Conservation (phyloP, 1,139 yeast genomes). For the Candida pseudoviswanathii region DNA sequence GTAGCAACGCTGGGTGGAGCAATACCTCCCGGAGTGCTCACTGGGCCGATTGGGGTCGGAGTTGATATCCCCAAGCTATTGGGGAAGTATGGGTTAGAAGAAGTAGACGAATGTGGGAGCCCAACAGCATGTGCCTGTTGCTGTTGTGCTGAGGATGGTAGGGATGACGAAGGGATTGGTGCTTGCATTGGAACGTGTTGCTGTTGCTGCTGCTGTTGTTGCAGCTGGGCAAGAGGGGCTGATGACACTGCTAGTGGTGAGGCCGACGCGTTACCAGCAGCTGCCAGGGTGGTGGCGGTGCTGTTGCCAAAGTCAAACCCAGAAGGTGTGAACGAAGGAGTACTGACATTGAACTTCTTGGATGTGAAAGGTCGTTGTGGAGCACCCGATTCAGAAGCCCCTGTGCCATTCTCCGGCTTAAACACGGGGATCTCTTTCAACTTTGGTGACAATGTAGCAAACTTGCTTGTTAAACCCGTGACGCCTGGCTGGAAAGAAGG, state of each 20-base stretch:
- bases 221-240: conserved; percentile 1
- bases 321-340: conserved; percentile 38
- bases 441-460: conserved; percentile 54
- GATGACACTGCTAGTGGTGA: conserved; percentile 5
- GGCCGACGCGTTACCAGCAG: conserved; percentile 1
- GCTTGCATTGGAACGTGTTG: conserved; percentile 2
- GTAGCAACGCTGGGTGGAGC: conserved; percentile 1
- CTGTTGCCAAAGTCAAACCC: conserved; percentile 13
- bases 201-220: conserved; percentile 5
- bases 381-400: conserved; percentile 8
- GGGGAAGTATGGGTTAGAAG: conserved; percentile 4
- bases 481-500: conserved; percentile 65
- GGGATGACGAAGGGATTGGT: conserved; percentile 1
- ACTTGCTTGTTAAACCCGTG: conserved; percentile 37
- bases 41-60: conserved; percentile 1
- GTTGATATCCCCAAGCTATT: not conserved
- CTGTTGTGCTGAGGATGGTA: conserved; percentile 2
- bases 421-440: conserved; percentile 58
- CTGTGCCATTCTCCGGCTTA: conserved; percentile 39
- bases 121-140: conserved; percentile 1
- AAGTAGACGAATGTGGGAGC: not conserved
- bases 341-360: conserved; percentile 34
- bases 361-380: conserved; percentile 12
- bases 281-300: not conserved
- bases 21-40: not conserved